Conservation (phyloP, 371 early-diverging fungal species). For the Mortierella sp. region DNA sequence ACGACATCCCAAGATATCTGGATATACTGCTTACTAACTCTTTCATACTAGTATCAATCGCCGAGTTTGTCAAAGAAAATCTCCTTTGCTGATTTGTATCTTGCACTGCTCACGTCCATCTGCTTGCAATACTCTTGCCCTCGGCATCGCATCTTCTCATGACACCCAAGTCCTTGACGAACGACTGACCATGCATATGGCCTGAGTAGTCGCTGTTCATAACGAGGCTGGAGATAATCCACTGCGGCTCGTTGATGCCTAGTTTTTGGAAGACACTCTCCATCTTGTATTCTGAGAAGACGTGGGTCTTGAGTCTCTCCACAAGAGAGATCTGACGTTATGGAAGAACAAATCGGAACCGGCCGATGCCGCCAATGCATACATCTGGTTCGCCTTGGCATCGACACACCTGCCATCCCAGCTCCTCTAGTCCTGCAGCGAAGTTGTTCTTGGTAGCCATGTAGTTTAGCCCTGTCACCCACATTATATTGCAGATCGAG, state of each 20-base stretch:
- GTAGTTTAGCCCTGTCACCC: too few species aligned
- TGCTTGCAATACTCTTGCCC: too few species aligned
- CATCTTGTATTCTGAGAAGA: neutral
- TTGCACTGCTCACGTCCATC: too few species aligned
- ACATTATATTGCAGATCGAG: too few species aligned
- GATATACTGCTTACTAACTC: too few species aligned
- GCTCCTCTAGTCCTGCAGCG: neutral
- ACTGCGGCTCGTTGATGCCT: neutral
- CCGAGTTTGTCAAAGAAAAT: too few species aligned
- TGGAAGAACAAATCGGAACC: constrained; percentile 4
- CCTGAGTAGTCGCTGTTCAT: neutral
- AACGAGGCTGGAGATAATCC: constrained; percentile 5
- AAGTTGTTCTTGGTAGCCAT: neutral
- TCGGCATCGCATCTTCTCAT: too few species aligned
- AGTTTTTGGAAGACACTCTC: neutral
- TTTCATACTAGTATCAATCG: too few species aligned
- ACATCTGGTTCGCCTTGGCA: constrained; percentile 15
- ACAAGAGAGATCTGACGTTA: neutral
- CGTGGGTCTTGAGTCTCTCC: neutral
- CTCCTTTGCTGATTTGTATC: too few species aligned
- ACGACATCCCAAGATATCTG: too few species aligned
- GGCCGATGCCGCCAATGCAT: constrained; percentile 3
- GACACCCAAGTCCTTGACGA: neutral
- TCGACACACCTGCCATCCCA: constrained; percentile 1
- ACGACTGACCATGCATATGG: neutral